Percentiles rank a stretch among this genome's conserved stretches.
phyloP scores from a whole-genome alignment of 1,284 basidiomycete genomes.

The Paramarasmius palmivorus region DNA sequence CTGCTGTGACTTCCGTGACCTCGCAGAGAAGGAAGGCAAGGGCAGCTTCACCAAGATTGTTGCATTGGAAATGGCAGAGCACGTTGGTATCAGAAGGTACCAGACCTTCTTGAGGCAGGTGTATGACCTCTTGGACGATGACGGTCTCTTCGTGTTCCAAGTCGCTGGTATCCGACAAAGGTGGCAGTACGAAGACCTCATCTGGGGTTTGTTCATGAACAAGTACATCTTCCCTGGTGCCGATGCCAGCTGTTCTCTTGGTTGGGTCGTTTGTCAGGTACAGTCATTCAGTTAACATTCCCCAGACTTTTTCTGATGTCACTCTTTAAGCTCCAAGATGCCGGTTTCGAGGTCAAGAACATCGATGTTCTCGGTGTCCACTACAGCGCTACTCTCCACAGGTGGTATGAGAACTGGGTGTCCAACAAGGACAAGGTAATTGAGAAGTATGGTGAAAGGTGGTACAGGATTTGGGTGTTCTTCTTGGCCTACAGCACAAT shows the following conservation, averaged over 20 bases:
- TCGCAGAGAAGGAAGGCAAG: constrained; percentile 79
- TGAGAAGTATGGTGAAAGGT: constrained; percentile 88
- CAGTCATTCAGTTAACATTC: neutral
- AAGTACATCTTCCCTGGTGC: constrained; percentile 98
- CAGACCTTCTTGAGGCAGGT: constrained; percentile 87
- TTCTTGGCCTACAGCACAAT: constrained; percentile 86
- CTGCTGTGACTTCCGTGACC: constrained; percentile 94
- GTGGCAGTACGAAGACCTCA: constrained; percentile 98
- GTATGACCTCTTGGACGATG: constrained; percentile 92
- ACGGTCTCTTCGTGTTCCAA: constrained; percentile 94
- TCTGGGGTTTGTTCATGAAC: constrained; percentile 97
- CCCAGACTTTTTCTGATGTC: neutral
- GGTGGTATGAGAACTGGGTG: constrained; percentile 97
- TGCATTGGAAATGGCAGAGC: constrained; percentile 98
- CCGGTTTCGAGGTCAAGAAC: constrained; percentile 96
- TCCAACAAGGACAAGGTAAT: constrained; percentile 87
- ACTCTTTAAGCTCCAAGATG: constrained; percentile 71
- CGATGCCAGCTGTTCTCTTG: constrained; percentile 92
- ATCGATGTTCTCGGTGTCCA: constrained; percentile 97
- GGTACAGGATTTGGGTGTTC: constrained; percentile 91
- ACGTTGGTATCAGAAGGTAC: constrained; percentile 96
- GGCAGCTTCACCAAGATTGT: constrained; percentile 95
- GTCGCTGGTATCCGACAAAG: constrained; percentile 91
- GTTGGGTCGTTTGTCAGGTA: constrained; percentile 84
- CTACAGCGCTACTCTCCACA: constrained; percentile 92